Percentiles rank a stretch among this genome's conserved stretches.
Evolutionary conservation across 176 grass and related monocot genomes (phyloP).

Genomic region (Chloris gayana): DNA sequence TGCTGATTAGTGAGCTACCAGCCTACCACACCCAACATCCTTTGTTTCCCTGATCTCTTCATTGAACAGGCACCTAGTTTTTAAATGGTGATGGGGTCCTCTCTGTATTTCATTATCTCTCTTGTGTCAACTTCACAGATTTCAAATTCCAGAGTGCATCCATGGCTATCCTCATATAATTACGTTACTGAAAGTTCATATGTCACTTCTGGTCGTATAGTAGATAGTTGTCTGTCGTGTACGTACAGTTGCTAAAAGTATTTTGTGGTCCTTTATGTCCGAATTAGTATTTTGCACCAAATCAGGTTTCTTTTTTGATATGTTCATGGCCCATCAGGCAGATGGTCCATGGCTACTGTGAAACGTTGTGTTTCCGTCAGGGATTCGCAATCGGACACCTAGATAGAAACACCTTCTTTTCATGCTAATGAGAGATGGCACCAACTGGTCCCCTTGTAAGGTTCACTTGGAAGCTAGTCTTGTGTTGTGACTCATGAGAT

Average conservation of each 20-base stretch:
- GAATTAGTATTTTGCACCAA: neutral
- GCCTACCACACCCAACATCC: conserved; percentile 12
- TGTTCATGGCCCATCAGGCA: conserved; percentile 15
- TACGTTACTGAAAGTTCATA: neutral
- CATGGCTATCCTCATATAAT: neutral
- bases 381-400: neutral
- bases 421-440: conserved; percentile 4
- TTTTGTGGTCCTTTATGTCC: conserved; percentile 7
- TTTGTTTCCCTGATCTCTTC: neutral
- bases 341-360: neutral
- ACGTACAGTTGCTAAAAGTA: neutral
- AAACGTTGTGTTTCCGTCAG: neutral
- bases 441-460: neutral
- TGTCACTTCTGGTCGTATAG: neutral
- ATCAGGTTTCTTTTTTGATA: neutral
- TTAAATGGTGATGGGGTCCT: neutral
- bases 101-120: conserved; percentile 21
- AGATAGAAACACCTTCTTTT: neutral
- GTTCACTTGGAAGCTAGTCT: conserved; percentile 14
- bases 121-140: conserved; percentile 28
- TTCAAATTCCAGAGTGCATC: neutral
- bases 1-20: conserved; percentile 29
- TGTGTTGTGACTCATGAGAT: neutral
- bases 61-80: conserved; percentile 12
- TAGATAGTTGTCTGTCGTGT: neutral